These are phyloP conservation scores for Cordyceps cateniannulata DNA, from an alignment of 2,329 filamentous ascomycete genomes.

Conservation along the genomic window DNA sequence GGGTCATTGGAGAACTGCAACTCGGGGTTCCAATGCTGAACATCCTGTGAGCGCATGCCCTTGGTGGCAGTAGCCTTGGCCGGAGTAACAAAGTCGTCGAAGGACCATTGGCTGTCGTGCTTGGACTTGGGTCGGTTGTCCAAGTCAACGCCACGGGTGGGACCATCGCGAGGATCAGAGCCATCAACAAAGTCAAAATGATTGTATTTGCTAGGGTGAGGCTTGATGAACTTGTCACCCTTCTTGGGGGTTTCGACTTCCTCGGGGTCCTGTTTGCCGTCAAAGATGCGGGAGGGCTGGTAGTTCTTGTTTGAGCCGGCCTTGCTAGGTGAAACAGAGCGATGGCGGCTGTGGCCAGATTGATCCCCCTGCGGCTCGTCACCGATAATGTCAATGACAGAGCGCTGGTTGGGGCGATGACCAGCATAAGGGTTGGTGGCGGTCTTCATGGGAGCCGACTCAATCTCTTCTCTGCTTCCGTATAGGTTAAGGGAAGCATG, in stretches of 20 bases:
- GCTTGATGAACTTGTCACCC: conserved; percentile 46
- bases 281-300: conserved; percentile 58
- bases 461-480: conserved; percentile 57
- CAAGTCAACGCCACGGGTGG: conserved; percentile 33
- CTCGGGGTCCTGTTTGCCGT: conserved; percentile 40
- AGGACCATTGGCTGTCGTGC: conserved; percentile 74
- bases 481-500: conserved; percentile 72
- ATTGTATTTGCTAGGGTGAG: conserved; percentile 71
- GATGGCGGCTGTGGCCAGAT: conserved; percentile 33
- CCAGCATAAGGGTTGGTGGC: conserved; percentile 58
- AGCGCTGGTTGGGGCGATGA: conserved; percentile 56
- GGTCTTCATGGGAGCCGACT: conserved; percentile 38
- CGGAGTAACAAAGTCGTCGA: conserved; percentile 81
- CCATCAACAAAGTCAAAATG: conserved; percentile 80
- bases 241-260: conserved; percentile 37
- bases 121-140: conserved; percentile 48
- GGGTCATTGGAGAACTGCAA: conserved; percentile 46
- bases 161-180: conserved; percentile 43
- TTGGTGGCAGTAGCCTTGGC: conserved; percentile 61
- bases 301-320: conserved; percentile 54
- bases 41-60: conserved; percentile 56
- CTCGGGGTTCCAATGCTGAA: conserved; percentile 74
- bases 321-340: conserved; percentile 39
- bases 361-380: conserved; percentile 36
- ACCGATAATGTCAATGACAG: conserved; percentile 65